Evolutionary conservation across 345 rosid species (phyloP).

Genomic region (Citrus trifoliata): DNA sequence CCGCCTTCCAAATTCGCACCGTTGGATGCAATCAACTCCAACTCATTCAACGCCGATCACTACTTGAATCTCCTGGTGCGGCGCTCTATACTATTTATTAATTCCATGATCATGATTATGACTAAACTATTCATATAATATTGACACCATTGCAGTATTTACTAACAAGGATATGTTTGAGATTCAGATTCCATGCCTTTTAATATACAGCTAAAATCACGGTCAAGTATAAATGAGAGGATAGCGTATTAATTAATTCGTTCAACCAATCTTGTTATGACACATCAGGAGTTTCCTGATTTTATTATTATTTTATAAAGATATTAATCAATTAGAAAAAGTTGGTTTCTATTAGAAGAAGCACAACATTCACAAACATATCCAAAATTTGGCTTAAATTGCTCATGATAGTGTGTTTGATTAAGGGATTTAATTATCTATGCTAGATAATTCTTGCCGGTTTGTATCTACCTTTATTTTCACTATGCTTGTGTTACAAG

Average conservation of each 20-base stretch:
- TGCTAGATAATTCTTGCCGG: background rate
- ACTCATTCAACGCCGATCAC: constrained; percentile 83
- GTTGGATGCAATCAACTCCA: constrained; percentile 71
- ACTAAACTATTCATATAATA: background rate
- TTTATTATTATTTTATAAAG: too few relatives aligned
- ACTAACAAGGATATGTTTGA: too few relatives aligned
- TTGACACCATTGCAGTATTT: background rate
- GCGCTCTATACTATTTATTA: background rate
- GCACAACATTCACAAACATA: too few relatives aligned
- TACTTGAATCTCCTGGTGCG: constrained; percentile 91
- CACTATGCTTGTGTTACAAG: background rate
- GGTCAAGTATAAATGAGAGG: too few relatives aligned
- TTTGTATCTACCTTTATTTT: background rate
- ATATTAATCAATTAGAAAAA: too few relatives aligned
- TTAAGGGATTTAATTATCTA: too few relatives aligned
- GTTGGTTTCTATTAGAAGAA: too few relatives aligned
- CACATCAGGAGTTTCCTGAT: too few relatives aligned
- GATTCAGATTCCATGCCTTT: background rate
- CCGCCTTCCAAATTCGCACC: constrained; percentile 42
- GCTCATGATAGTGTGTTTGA: background rate
- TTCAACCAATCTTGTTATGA: too few relatives aligned
- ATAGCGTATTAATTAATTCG: too few relatives aligned
- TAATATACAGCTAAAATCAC: too few relatives aligned
- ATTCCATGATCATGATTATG: background rate
- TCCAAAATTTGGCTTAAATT: background rate